phyloP scores from a whole-genome alignment of 768 basidiomycete species.

The Serendipita sp. region DNA sequence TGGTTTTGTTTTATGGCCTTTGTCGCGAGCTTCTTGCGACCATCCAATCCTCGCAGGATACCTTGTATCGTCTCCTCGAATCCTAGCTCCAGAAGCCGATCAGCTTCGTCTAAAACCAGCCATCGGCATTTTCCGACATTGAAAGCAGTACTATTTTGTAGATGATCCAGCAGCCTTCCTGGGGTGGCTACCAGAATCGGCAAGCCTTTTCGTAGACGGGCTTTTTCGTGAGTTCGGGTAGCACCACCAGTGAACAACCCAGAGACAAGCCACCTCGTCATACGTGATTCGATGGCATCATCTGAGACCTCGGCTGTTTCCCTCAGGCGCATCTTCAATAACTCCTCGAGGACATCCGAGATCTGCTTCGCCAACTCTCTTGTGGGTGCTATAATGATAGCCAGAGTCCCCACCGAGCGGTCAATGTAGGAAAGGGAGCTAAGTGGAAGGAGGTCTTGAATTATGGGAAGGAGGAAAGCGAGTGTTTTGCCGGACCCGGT shows the following conservation, averaged over 20 bases:
- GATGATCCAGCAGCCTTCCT: constrained; percentile 84
- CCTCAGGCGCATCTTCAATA: constrained; percentile 61
- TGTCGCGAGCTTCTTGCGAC: constrained; percentile 52
- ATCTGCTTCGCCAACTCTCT: constrained; percentile 95
- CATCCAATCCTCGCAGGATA: constrained; percentile 75
- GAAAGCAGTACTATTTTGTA: constrained; percentile 89
- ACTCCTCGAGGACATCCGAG: constrained; percentile 74
- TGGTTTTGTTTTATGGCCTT: constrained; percentile 51
- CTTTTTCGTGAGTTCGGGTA: constrained; percentile 88
- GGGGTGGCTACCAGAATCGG: constrained; percentile 94
- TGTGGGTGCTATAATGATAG: constrained; percentile 87
- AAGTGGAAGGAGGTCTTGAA: constrained; percentile 84
- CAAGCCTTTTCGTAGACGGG: constrained; percentile 80
- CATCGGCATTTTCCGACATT: constrained; percentile 87
- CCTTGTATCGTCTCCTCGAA: constrained; percentile 92
- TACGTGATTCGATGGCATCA: constrained; percentile 26
- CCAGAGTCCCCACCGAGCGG: constrained; percentile 84
- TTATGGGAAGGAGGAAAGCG: constrained; percentile 82
- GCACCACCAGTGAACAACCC: constrained; percentile 89
- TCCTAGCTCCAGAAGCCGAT: constrained; percentile 92
- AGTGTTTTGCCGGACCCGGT: constrained; percentile 96
- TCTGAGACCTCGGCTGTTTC: constrained; percentile 37
- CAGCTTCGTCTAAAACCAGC: constrained; percentile 94
- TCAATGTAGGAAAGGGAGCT: constrained; percentile 86
- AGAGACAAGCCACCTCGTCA: constrained; percentile 87